A percentile compares a stretch with the other conserved stretches of the same genome.
phyloP scores from a whole-genome alignment of 1,139 yeast genomes.

The Suhomyces chickasaworum region DNA sequence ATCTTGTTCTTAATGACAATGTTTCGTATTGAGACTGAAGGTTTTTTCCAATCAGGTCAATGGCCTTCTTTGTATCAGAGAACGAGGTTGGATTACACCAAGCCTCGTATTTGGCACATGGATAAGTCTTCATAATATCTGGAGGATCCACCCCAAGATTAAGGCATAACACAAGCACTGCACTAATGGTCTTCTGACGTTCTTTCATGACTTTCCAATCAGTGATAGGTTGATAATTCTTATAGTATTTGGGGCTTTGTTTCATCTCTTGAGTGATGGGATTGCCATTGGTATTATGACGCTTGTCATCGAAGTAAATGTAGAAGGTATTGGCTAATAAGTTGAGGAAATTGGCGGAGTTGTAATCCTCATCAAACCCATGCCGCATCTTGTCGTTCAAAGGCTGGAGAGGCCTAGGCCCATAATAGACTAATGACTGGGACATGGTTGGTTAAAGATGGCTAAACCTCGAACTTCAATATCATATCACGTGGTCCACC shows the following conservation, averaged over 20 bases:
- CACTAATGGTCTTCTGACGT: conserved; percentile 91
- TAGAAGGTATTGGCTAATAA: conserved; percentile 71
- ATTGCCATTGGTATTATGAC: conserved; percentile 88
- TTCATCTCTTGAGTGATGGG: conserved; percentile 66
- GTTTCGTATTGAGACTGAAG: conserved; percentile 89
- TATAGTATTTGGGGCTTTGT: conserved; percentile 42
- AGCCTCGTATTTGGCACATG: conserved; percentile 89
- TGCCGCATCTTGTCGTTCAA: conserved; percentile 67
- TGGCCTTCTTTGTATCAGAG: conserved; percentile 86
- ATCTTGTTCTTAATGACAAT: conserved; percentile 80
- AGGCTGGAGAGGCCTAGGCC: conserved; percentile 41
- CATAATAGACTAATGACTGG: conserved; percentile 27
- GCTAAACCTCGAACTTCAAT: not conserved
- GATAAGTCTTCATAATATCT: conserved; percentile 89
- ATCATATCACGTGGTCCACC: conserved; percentile 3
- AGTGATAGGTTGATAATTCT: conserved; percentile 65
- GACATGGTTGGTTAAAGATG: conserved; percentile 16
- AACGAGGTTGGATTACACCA: conserved; percentile 91
- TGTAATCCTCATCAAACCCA: conserved; percentile 74
- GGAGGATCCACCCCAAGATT: conserved; percentile 98
- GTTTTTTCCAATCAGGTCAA: conserved; percentile 87
- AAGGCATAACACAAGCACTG: conserved; percentile 86
- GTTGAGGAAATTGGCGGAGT: conserved; percentile 64
- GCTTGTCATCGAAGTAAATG: conserved; percentile 82
- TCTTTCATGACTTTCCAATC: conserved; percentile 94